A percentile compares a stretch with the other conserved stretches of the same genome.
These are phyloP conservation scores for Tylopilus subfusipes DNA, from an alignment of 768 basidiomycete species.

Conservation along the genomic window DNA sequence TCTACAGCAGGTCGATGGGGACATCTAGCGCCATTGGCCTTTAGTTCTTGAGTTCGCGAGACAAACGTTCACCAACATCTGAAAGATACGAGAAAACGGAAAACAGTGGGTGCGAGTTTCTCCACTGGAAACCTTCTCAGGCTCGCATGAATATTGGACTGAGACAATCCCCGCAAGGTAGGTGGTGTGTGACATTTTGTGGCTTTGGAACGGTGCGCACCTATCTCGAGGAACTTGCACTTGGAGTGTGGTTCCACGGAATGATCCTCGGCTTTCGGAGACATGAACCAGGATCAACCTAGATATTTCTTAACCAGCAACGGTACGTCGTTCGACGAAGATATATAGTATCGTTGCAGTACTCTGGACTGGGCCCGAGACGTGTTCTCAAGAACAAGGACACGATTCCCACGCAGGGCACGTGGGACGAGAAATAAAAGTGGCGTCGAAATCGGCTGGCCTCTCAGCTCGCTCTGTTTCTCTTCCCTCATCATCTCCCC, in stretches of 20 bases:
- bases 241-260: slow-evolving; percentile 13
- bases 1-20: slow-evolving; percentile 62
- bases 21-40: slow-evolving; percentile 46
- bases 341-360: neutral
- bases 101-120: slow-evolving; percentile 50
- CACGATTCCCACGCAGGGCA: slow-evolving; percentile 28
- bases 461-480: slow-evolving; percentile 17
- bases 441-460: slow-evolving; percentile 19
- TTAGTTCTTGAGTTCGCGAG: slow-evolving; percentile 7
- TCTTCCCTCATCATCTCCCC: slow-evolving; percentile 25
- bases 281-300: slow-evolving; percentile 4
- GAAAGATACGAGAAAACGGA: slow-evolving; percentile 73
- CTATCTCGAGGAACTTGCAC: slow-evolving; percentile 66
- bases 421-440: slow-evolving; percentile 33
- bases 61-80: slow-evolving; percentile 46
- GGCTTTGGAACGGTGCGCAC: slow-evolving; percentile 12
- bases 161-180: neutral
- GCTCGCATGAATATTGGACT: slow-evolving; percentile 64
- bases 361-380: neutral
- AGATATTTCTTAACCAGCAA: neutral
- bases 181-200: slow-evolving; percentile 2
- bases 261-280: neutral
- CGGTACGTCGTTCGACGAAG: neutral
- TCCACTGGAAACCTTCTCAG: slow-evolving; percentile 30
- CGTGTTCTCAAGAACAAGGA: slow-evolving; percentile 11